Percentiles rank a stretch among this genome's conserved stretches.
Evolutionary conservation across 768 basidiomycete species (phyloP).

Genomic region (Tephrocybe sp.): DNA sequence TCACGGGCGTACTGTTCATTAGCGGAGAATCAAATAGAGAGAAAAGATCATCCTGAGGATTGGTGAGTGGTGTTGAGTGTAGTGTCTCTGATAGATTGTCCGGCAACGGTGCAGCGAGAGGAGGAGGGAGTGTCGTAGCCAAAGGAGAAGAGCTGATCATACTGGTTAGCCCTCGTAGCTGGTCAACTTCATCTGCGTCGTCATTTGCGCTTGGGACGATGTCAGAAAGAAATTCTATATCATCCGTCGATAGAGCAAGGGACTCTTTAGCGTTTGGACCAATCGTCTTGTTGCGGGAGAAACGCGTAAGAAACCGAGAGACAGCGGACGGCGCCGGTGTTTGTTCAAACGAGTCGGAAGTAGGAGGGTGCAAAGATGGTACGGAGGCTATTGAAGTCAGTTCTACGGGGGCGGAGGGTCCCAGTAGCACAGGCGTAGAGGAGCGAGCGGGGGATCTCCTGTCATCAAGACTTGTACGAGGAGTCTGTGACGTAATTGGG

Average conservation of each 20-base stretch:
- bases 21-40: slow-evolving; percentile 27
- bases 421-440: slow-evolving; percentile 13
- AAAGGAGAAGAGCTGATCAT: slow-evolving; percentile 43
- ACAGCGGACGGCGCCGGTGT: slow-evolving; percentile 62
- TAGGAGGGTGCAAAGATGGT: slow-evolving; percentile 14
- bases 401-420: slow-evolving; percentile 5
- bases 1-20: slow-evolving; percentile 6
- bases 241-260: slow-evolving; percentile 73
- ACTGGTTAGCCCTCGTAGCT: slow-evolving; percentile 38
- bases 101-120: slow-evolving; percentile 34
- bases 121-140: slow-evolving; percentile 45
- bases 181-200: slow-evolving; percentile 31
- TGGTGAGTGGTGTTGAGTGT: background rate
- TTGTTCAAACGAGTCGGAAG: slow-evolving; percentile 21
- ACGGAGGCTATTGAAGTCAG: background rate
- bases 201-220: slow-evolving; percentile 58
- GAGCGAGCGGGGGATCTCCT: slow-evolving; percentile 4
- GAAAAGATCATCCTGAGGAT: slow-evolving; percentile 24
- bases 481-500: slow-evolving; percentile 17
- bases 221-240: slow-evolving; percentile 80
- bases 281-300: slow-evolving; percentile 51
- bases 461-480: slow-evolving; percentile 27
- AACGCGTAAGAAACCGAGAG: slow-evolving; percentile 79
- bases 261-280: slow-evolving; percentile 45
- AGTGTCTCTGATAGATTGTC: slow-evolving; percentile 1